phyloP scores from a whole-genome alignment of 225 moss, liverwort and hornwort species.

The Rhytidiadelphus loreus region DNA sequence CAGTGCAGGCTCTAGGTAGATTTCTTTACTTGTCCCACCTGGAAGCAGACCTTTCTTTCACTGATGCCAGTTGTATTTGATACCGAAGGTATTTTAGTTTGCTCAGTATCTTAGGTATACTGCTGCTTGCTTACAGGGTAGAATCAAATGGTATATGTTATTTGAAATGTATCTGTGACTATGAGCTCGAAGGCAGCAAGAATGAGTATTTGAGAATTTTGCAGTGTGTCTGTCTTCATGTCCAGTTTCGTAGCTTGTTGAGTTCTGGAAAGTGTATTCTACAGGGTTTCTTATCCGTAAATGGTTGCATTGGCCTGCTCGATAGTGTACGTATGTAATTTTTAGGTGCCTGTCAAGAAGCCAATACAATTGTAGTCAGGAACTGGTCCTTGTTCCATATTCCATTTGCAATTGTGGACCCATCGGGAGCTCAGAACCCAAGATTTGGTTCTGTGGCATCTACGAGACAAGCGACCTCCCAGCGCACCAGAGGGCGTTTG shows the following conservation, averaged over 20 bases:
- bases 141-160: neutral
- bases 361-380: neutral
- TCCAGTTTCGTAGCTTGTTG: neutral
- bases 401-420: neutral
- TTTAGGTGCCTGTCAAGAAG: neutral
- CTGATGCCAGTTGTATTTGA: slow-evolving; percentile 14
- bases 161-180: neutral
- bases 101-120: neutral
- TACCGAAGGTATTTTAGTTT: neutral
- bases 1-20: slow-evolving; percentile 14
- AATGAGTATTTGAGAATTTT: neutral
- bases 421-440: neutral
- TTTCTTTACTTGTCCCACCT: neutral
- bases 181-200: neutral
- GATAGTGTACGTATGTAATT: neutral
- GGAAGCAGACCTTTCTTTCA: slow-evolving; percentile 7
- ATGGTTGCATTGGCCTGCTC: neutral
- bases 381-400: neutral
- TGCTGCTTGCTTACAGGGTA: slow-evolving; percentile 2
- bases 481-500: neutral
- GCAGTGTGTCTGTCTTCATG: neutral
- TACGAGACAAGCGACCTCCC: neutral
- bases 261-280: neutral
- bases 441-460: neutral
- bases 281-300: neutral